Evolutionary conservation across 73 alveolate genomes (phyloP).

Genomic region (Paramecium caudatum): DNA sequence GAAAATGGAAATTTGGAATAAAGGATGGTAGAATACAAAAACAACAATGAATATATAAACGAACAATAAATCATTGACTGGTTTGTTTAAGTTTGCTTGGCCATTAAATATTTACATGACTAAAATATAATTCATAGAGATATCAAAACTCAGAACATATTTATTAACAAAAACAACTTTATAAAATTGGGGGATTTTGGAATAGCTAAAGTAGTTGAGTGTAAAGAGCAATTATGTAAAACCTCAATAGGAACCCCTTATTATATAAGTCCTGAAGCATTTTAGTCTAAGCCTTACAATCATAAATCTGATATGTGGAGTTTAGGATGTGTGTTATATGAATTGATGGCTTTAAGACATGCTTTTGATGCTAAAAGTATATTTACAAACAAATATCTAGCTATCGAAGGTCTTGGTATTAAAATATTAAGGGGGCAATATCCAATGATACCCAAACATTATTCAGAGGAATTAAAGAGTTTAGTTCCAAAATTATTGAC

Average conservation of each 20-base stretch:
- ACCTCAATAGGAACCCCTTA: constrained; percentile 87
- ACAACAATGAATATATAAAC: constrained; percentile 76
- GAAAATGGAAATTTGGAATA: constrained; percentile 90
- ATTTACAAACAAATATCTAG: not conserved
- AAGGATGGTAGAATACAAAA: constrained; percentile 79
- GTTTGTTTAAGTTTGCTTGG: constrained; percentile 83
- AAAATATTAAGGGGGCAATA: constrained; percentile 55
- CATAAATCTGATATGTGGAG: constrained; percentile 93
- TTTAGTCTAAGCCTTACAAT: constrained; percentile 86
- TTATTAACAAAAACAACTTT: constrained; percentile 69
- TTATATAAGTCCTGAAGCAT: constrained; percentile 90
- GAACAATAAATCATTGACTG: constrained; percentile 81
- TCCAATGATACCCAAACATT: constrained; percentile 41
- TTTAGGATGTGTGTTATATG: constrained; percentile 74
- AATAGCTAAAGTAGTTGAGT: constrained; percentile 86
- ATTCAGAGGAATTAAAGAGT: constrained; percentile 19
- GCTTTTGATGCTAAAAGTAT: constrained; percentile 34
- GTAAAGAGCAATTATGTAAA: constrained; percentile 79
- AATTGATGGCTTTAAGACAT: constrained; percentile 67
- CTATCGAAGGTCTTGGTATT: constrained; percentile 38
- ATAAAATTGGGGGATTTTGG: constrained; percentile 95
- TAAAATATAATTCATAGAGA: constrained; percentile 89
- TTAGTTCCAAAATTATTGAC: constrained; percentile 2
- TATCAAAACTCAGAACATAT: constrained; percentile 87
- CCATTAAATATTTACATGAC: constrained; percentile 87